These are phyloP conservation scores for Agrostemma githago DNA, from an alignment of 148 eudicot species.

Conservation along the genomic window DNA sequence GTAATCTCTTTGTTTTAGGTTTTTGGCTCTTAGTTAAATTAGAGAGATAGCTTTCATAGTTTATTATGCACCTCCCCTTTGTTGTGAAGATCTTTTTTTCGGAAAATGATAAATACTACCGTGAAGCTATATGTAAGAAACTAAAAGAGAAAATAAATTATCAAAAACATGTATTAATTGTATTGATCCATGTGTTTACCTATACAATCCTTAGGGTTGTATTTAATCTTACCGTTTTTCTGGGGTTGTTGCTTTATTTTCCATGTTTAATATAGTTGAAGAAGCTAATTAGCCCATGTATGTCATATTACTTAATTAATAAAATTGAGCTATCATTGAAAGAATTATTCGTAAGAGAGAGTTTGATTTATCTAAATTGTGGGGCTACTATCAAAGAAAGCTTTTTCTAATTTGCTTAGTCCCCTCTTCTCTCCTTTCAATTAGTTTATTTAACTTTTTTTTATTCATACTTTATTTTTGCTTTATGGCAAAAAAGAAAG, in stretches of 20 bases:
- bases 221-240: too few relatives aligned
- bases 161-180: too few relatives aligned
- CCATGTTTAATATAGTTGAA: constrained; percentile 37
- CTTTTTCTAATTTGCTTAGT: constrained; percentile 22
- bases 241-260: constrained; percentile 27
- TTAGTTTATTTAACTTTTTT: constrained; percentile 22
- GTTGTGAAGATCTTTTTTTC: constrained; percentile 12
- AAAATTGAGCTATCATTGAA: background rate
- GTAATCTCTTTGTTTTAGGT: background rate
- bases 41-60: constrained; percentile 5
- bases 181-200: too few relatives aligned
- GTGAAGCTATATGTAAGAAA: too few relatives aligned
- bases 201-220: too few relatives aligned
- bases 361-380: constrained; percentile 13
- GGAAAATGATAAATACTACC: too few relatives aligned
- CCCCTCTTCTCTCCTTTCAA: constrained; percentile 25
- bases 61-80: constrained; percentile 16
- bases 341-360: constrained; percentile 8
- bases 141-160: too few relatives aligned
- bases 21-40: constrained; percentile 14
- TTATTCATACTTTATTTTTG: constrained; percentile 41
- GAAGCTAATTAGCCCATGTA: constrained; percentile 26
- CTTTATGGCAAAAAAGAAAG: constrained; percentile 50
- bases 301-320: constrained; percentile 20
- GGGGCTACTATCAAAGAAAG: constrained; percentile 23